Evolutionary conservation across 768 basidiomycete genomes (phyloP), one percentile per base, ranked within the genome.

Genomic region (Mycena filopes): DNA sequence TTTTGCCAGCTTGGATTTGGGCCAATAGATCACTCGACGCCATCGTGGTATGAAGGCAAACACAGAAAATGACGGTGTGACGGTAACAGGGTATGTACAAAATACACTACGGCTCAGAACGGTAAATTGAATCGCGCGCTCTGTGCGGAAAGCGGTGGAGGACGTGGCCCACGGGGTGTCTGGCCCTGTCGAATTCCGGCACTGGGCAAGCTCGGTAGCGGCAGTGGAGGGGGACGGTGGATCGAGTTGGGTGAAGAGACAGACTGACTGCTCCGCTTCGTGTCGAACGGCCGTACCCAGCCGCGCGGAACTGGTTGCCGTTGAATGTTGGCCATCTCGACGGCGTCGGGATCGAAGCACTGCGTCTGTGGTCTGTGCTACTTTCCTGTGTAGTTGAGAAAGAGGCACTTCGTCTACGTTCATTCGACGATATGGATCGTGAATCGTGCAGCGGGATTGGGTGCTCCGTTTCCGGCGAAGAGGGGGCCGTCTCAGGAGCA

Each of bases 1-100:
- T 85, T 78, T 86, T 95, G 29, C 95, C 95, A 0, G 89, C 85
- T 78, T 95, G 94, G 41, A 95, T 95, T 72, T 92, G 88, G 64
- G 89, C 86, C 65, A 96, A 78, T 43, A 95, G 84, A 68, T 91
- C 93, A 71, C 84, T 84, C 33, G 89, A 90, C 7, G 90, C 90
- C 92, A 94, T 93, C 92, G 93, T 93, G 61, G 60, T 61, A 55
- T 42, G 56, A 50, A 21, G 45, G 8, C 11, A 2, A n/a, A 60
- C 53, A 16, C 46, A 43, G 41, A 36, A 26, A 36, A n/a, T n/a
- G n/a, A 41, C 50, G 41, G 25, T 29, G 40, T 62, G 41, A 16
- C 49, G 6, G 33, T 54, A 20, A 43, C 28, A 21, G 43, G n/a
- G 45, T n/a, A 45, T n/a, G 29, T 25, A 21, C 43, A 23, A 51